Percentiles rank a stretch among this genome's conserved stretches.
phyloP scores from a whole-genome alignment of 2,329 filamentous ascomycete genomes.

The Ceratocystis harringtonii region DNA sequence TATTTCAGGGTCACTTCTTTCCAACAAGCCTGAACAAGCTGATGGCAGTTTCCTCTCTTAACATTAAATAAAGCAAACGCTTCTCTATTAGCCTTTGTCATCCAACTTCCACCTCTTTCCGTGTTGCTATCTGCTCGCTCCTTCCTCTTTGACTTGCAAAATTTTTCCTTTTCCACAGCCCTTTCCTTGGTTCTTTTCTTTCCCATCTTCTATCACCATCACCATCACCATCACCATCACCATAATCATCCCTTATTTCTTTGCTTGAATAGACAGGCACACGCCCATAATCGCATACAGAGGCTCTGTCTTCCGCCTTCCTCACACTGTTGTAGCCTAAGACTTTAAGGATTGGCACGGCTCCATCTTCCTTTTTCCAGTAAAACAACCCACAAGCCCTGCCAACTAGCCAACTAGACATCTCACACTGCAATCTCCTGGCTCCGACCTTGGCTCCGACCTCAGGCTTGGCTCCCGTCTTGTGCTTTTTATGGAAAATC shows the following conservation, averaged over 20 bases:
- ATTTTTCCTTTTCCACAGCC: neutral
- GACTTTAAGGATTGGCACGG: neutral
- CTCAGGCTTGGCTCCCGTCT: neutral
- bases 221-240: neutral
- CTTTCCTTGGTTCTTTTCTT: neutral
- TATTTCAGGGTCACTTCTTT: neutral
- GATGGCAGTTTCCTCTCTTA: conserved; percentile 4
- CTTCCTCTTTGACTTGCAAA: neutral
- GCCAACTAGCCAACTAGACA: neutral
- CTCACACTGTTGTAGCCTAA: neutral
- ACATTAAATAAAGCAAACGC: neutral
- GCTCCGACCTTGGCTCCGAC: neutral
- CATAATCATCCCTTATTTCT: no score
- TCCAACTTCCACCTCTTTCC: neutral
- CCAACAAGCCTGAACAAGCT: neutral
- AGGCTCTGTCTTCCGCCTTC: neutral
- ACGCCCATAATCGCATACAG: neutral
- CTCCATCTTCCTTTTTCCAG: neutral
- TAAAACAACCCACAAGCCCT: neutral
- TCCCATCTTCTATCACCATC: neutral
- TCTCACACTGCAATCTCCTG: neutral
- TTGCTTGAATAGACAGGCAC: neutral
- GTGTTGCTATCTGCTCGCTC: neutral
- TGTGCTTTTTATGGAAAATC: conserved; percentile 10
- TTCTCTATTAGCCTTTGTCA: neutral